A percentile compares a stretch with the other conserved stretches of the same genome.
These are phyloP conservation scores for Ogataea allantospora DNA, from an alignment of 805 yeast species.

Conservation along the genomic window DNA sequence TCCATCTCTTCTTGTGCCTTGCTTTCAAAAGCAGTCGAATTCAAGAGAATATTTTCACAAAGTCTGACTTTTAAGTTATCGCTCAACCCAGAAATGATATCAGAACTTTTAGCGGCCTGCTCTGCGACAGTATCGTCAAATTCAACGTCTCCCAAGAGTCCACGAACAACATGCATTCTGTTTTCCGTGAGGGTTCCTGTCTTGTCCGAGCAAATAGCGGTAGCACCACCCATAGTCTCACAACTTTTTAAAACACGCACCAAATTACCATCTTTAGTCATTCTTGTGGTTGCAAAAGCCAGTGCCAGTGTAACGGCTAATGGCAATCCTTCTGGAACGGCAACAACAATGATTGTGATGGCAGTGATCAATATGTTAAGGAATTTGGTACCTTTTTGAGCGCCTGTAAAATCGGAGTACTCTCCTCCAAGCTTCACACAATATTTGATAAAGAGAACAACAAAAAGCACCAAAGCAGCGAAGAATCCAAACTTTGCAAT, in stretches of 20 bases:
- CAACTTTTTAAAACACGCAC: slow-evolving; percentile 93
- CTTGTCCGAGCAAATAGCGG: slow-evolving; percentile 94
- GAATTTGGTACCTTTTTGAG: slow-evolving; percentile 82
- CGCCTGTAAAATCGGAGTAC: slow-evolving; percentile 45
- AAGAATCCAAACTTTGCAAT: slow-evolving; percentile 92
- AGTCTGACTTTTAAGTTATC: slow-evolving; percentile 30
- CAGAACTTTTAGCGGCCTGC: background rate
- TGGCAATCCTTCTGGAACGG: slow-evolving; percentile 99
- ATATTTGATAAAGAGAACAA: slow-evolving; percentile 76
- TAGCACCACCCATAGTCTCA: slow-evolving; percentile 99
- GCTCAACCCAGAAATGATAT: slow-evolving; percentile 5
- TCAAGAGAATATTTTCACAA: slow-evolving; percentile 62
- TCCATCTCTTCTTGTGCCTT: slow-evolving; percentile 54
- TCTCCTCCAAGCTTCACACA: slow-evolving; percentile 54
- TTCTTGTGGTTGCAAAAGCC: slow-evolving; percentile 97
- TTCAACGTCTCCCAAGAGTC: slow-evolving; percentile 57
- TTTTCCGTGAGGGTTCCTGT: slow-evolving; percentile 97
- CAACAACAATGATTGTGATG: slow-evolving; percentile 91
- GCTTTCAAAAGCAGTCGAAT: slow-evolving; percentile 89
- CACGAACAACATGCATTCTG: slow-evolving; percentile 84
- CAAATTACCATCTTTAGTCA: slow-evolving; percentile 94
- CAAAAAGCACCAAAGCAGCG: slow-evolving; percentile 78
- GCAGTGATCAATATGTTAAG: slow-evolving; percentile 86
- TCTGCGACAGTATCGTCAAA: slow-evolving; percentile 49
- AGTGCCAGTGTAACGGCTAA: slow-evolving; percentile 94